phyloP scores from a whole-genome alignment of 2,329 filamentous ascomycete genomes.

The Camptophora hylomeconis region DNA sequence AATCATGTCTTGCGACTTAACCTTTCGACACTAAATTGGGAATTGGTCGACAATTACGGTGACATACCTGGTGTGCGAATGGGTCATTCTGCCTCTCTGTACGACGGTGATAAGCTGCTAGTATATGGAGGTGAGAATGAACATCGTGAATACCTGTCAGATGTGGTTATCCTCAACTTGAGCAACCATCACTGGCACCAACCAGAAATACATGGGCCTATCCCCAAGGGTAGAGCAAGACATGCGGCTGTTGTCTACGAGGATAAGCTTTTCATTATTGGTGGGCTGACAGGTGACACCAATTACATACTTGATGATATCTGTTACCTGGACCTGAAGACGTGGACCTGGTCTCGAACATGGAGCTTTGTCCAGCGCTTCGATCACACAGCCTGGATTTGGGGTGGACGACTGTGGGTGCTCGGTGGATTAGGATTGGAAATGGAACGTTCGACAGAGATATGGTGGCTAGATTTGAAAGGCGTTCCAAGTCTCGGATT shows the following conservation, averaged over 20 bases:
- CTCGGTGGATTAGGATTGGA: slow-evolving; percentile 90
- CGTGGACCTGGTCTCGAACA: slow-evolving; percentile 90
- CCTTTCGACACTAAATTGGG: slow-evolving; percentile 81
- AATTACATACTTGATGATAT: slow-evolving; percentile 91
- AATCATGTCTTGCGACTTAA: slow-evolving; percentile 91
- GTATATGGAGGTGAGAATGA: slow-evolving; percentile 98
- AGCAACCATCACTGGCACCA: slow-evolving; percentile 93
- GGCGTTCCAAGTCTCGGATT: slow-evolving; percentile 75
- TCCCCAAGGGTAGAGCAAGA: slow-evolving; percentile 79
- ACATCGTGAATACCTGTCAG: slow-evolving; percentile 85
- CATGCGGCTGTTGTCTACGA: slow-evolving; percentile 92
- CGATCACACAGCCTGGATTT: slow-evolving; percentile 90
- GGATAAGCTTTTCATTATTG: slow-evolving; percentile 90
- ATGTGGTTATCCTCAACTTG: slow-evolving; percentile 91
- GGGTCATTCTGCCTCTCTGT: slow-evolving; percentile 91
- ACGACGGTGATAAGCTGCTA: slow-evolving; percentile 86
- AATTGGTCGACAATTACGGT: slow-evolving; percentile 87
- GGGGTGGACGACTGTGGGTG: slow-evolving; percentile 86
- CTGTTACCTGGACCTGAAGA: slow-evolving; percentile 91
- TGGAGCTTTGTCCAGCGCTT: slow-evolving; percentile 94
- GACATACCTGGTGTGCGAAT: slow-evolving; percentile 13
- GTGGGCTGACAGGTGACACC: slow-evolving; percentile 87
- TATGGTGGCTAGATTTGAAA: slow-evolving; percentile 96
- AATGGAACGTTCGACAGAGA: slow-evolving; percentile 91
- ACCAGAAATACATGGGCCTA: slow-evolving; percentile 68